Percentiles rank a stretch among this genome's conserved stretches.
Conservation (phyloP, 2,329 filamentous ascomycete species). For the Colletotrichum sp. region DNA sequence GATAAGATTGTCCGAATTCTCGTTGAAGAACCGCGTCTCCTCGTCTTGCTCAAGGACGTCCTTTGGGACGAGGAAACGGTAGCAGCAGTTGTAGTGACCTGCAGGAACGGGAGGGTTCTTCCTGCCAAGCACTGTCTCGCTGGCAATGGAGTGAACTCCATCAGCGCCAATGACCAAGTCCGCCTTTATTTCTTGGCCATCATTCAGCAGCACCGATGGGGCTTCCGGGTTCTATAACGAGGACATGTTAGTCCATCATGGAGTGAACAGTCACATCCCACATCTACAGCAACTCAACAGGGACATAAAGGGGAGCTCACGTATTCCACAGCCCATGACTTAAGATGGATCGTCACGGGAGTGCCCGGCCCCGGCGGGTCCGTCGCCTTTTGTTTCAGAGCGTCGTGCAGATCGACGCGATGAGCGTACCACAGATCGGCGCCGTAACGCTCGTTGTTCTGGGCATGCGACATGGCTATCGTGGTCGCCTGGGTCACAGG, state of each 20-base stretch:
- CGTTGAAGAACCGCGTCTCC: conserved; percentile 32
- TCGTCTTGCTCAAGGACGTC: conserved; percentile 32
- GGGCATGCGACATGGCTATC: conserved; percentile 21
- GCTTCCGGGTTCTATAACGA: conserved; percentile 23
- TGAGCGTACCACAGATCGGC: conserved; percentile 37
- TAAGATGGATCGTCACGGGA: conserved; percentile 28
- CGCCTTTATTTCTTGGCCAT: conserved; percentile 29
- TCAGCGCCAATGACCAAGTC: conserved; percentile 51
- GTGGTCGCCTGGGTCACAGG: conserved; percentile 26
- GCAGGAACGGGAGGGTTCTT: conserved; percentile 28
- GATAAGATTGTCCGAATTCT: conserved; percentile 23
- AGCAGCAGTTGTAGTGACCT: conserved; percentile 34
- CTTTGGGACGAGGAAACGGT: conserved; percentile 37
- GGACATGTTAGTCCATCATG: not conserved
- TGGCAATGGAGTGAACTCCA: conserved; percentile 41
- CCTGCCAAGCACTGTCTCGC: conserved; percentile 29
- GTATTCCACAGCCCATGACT: conserved; percentile 27
- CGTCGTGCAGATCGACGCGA: conserved; percentile 43
- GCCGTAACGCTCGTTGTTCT: conserved; percentile 25
- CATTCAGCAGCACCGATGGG: conserved; percentile 30
- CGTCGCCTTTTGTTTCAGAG: conserved; percentile 37
- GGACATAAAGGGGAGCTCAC: conserved; percentile 21
- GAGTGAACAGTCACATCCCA: not conserved
- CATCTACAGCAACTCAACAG: not conserved
- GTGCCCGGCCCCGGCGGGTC: conserved; percentile 25